Percentiles rank a stretch among this genome's conserved stretches.
Conservation (phyloP, 1,284 basidiomycete genomes). For the Cutaneotrichosporon sp. region DNA sequence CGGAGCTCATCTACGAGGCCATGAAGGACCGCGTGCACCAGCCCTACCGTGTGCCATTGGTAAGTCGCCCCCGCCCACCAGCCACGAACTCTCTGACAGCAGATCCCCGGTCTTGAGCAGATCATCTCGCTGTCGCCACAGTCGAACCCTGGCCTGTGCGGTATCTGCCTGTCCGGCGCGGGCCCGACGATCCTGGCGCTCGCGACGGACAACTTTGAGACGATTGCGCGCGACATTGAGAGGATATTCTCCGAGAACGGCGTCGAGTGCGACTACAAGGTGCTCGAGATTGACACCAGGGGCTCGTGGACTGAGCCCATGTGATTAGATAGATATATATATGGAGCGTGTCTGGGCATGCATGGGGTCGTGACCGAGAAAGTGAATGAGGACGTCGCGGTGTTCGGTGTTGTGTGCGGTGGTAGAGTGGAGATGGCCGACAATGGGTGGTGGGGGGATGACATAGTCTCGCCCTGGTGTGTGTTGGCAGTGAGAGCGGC, state of each 20-base stretch:
- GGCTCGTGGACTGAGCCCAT: slow-evolving; percentile 32
- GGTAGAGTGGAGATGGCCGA: no score
- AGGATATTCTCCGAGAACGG: slow-evolving; percentile 65
- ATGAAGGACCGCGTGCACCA: slow-evolving; percentile 99
- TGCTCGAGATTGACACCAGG: slow-evolving; percentile 48
- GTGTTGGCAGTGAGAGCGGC: no score
- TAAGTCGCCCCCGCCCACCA: slow-evolving; percentile 17
- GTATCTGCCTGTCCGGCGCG: slow-evolving; percentile 95
- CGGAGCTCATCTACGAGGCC: slow-evolving; percentile 93
- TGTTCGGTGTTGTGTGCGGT: no score
- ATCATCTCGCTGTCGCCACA: slow-evolving; percentile 85
- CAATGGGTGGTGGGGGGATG: no score
- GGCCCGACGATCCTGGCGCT: slow-evolving; percentile 96
- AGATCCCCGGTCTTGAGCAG: slow-evolving; percentile 92
- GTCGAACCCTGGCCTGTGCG: slow-evolving; percentile 86
- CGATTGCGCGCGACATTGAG: slow-evolving; percentile 73
- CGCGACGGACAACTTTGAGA: slow-evolving; percentile 77
- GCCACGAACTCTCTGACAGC: slow-evolving; percentile 9
- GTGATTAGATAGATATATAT: no score
- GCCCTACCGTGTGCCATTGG: slow-evolving; percentile 84
- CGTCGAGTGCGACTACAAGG: slow-evolving; percentile 61
- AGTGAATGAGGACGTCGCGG: no score
- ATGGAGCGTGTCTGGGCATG: no score
- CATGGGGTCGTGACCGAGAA: no score
- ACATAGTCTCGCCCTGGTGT: no score